Evolutionary conservation across 139 green algal species (phyloP).

Genomic region (Chlamydomonas asymmetrica): DNA sequence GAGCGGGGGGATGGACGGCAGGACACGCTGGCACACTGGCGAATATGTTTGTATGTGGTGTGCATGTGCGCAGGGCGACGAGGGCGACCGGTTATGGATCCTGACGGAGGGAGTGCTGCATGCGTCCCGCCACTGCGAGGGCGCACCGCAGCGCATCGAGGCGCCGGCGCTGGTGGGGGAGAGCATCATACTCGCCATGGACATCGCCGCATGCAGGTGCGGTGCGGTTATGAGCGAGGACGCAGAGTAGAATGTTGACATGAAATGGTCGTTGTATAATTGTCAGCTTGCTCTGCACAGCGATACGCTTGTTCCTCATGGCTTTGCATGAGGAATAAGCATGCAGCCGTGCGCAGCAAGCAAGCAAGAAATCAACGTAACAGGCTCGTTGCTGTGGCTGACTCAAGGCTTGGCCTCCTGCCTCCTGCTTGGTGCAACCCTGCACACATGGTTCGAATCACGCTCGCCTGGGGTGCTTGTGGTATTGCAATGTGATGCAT

Average conservation of each 20-base stretch:
- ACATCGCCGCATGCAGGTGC: conserved; percentile 22
- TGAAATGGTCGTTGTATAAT: background rate
- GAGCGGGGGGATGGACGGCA: too few species aligned
- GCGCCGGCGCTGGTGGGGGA: conserved; percentile 36
- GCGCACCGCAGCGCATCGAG: conserved; percentile 1
- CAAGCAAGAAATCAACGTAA: background rate
- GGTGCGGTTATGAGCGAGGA: background rate
- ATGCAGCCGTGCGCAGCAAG: background rate
- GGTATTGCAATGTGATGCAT: too few species aligned
- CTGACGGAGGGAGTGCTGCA: conserved; percentile 22
- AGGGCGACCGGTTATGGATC: conserved; percentile 45
- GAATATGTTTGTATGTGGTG: too few species aligned
- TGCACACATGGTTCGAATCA: background rate
- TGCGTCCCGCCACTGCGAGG: conserved; percentile 35
- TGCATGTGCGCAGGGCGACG: conserved; percentile 52
- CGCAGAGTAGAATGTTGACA: background rate
- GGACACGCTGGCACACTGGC: too few species aligned
- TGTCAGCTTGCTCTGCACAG: background rate
- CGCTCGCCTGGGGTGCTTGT: too few species aligned
- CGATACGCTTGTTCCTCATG: background rate
- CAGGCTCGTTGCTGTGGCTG: background rate
- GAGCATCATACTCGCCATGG: conserved; percentile 4
- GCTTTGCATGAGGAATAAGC: background rate
- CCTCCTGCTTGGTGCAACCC: background rate
- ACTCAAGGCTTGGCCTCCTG: background rate